These are phyloP conservation scores for Artomyces pyxidatus DNA, from an alignment of 768 basidiomycete genomes.

Conservation along the genomic window DNA sequence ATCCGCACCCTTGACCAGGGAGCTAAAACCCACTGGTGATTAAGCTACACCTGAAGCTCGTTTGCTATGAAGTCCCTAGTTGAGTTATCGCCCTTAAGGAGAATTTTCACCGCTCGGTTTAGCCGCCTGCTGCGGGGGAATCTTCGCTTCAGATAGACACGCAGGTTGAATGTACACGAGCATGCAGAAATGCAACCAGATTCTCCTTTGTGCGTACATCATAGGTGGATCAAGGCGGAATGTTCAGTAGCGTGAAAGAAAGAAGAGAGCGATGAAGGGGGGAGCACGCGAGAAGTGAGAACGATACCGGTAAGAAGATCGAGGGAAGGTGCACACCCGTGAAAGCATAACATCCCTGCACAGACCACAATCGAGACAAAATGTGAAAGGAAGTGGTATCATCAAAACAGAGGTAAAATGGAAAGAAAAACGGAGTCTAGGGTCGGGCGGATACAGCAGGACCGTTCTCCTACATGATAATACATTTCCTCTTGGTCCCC, in stretches of 20 bases:
- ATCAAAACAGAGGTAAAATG: conserved; percentile 65
- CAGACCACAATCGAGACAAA: conserved; percentile 23
- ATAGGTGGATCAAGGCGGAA: conserved; percentile 17
- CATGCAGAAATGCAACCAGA: conserved; percentile 12
- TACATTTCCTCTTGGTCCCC: conserved; percentile 48
- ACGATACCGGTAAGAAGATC: neutral
- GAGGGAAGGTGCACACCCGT: neutral
- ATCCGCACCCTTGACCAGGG: no score
- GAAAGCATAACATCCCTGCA: conserved; percentile 7
- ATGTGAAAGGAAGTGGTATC: conserved; percentile 50
- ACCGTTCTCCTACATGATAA: conserved; percentile 60
- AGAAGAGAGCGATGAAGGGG: conserved; percentile 14
- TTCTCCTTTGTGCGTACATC: conserved; percentile 20
- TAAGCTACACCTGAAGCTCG: no score
- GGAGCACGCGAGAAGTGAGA: conserved; percentile 14
- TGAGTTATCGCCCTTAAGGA: no score
- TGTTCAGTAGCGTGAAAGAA: conserved; percentile 18
- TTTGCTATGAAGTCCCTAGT: no score
- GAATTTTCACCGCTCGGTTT: no score
- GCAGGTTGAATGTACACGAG: neutral
- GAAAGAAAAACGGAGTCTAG: conserved; percentile 49
- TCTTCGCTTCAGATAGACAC: no score
- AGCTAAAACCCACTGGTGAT: no score
- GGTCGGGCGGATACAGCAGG: conserved; percentile 44
- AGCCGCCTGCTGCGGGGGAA: no score